Conservation (phyloP, 2,329 filamentous ascomycete genomes). For the Coleophoma cylindrospora region DNA sequence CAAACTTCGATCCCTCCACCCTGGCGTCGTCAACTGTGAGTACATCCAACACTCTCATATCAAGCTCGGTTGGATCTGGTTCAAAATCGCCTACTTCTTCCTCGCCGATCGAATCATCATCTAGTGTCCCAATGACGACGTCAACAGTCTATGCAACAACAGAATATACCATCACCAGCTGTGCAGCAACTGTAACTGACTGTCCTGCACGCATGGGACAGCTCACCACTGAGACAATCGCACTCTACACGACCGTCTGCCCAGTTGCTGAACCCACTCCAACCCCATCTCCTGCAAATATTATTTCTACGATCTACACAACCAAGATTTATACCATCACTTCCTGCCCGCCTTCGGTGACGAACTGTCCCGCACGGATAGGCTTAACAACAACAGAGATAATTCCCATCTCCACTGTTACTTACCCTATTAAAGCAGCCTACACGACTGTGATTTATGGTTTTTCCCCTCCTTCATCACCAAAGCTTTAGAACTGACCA, state of each 20-base stretch:
- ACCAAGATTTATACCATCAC: slow-evolving; percentile 5
- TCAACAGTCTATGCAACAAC: slow-evolving; percentile 1
- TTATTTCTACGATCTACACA: slow-evolving; percentile 7
- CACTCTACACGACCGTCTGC: slow-evolving; percentile 25
- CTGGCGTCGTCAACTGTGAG: background rate
- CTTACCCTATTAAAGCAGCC: slow-evolving; percentile 20
- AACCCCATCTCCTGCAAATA: background rate
- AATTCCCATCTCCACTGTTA: slow-evolving; percentile 24
- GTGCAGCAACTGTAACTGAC: slow-evolving; percentile 1
- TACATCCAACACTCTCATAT: background rate
- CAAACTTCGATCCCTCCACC: background rate
- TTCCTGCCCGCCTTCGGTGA: slow-evolving; percentile 14
- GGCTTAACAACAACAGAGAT: slow-evolving; percentile 14
- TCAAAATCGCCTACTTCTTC: background rate
- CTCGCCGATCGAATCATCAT: background rate
- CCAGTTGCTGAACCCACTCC: slow-evolving; percentile 15
- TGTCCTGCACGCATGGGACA: slow-evolving; percentile 8
- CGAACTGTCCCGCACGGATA: slow-evolving; percentile 13
- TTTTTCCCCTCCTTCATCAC: background rate
- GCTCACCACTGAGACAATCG: slow-evolving; percentile 23
- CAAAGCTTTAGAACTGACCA: background rate
- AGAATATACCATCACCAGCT: slow-evolving; percentile 2
- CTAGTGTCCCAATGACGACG: background rate
- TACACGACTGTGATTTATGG: slow-evolving; percentile 16
- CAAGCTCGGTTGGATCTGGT: background rate